These are phyloP conservation scores for Cryoendolithus antarcticus DNA, from an alignment of 2,329 filamentous ascomycete species.

Conservation along the genomic window DNA sequence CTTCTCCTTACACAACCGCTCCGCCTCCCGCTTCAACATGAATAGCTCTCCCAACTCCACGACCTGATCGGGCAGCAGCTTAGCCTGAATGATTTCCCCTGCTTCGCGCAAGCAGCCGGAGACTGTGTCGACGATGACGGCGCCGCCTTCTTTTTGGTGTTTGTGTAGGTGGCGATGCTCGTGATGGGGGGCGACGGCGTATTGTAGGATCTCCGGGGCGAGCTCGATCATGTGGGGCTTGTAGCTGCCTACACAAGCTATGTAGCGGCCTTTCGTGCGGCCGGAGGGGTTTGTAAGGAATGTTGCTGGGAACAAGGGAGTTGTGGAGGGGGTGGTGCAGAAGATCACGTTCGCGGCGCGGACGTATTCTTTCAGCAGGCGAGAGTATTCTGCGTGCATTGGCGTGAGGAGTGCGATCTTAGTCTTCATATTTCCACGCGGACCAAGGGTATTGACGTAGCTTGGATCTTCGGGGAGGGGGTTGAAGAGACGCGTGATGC, in stretches of 20 bases:
- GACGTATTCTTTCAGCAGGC: slow-evolving; percentile 60
- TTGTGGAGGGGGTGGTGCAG: slow-evolving; percentile 68
- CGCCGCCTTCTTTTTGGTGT: slow-evolving; percentile 45
- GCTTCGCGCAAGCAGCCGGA: slow-evolving; percentile 71
- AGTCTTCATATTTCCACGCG: slow-evolving; percentile 25
- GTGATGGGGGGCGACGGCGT: slow-evolving; percentile 45
- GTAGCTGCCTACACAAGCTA: slow-evolving; percentile 60
- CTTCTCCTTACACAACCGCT: slow-evolving; percentile 21
- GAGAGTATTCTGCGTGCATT: slow-evolving; percentile 54
- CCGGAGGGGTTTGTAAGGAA: slow-evolving; percentile 63
- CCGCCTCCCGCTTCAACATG: slow-evolving; percentile 47
- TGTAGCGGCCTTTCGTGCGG: slow-evolving; percentile 55
- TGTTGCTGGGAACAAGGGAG: slow-evolving; percentile 61
- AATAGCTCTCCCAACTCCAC: slow-evolving; percentile 78
- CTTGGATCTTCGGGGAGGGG: slow-evolving; percentile 25
- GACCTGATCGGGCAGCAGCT: slow-evolving; percentile 59
- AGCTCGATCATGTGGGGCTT: slow-evolving; percentile 70
- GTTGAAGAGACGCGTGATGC: slow-evolving; percentile 43
- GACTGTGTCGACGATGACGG: slow-evolving; percentile 55
- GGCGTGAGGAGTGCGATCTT: slow-evolving; percentile 62
- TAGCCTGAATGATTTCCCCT: slow-evolving; percentile 73
- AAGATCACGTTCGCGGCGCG: slow-evolving; percentile 69
- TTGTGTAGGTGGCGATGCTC: slow-evolving; percentile 51
- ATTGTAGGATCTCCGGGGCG: slow-evolving; percentile 60
- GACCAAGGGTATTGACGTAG: slow-evolving; percentile 22